A percentile compares a stretch with the other conserved stretches of the same genome.
These are phyloP conservation scores for Trichoderma asperellum DNA, from an alignment of 2,329 filamentous ascomycete species.

Conservation along the genomic window DNA sequence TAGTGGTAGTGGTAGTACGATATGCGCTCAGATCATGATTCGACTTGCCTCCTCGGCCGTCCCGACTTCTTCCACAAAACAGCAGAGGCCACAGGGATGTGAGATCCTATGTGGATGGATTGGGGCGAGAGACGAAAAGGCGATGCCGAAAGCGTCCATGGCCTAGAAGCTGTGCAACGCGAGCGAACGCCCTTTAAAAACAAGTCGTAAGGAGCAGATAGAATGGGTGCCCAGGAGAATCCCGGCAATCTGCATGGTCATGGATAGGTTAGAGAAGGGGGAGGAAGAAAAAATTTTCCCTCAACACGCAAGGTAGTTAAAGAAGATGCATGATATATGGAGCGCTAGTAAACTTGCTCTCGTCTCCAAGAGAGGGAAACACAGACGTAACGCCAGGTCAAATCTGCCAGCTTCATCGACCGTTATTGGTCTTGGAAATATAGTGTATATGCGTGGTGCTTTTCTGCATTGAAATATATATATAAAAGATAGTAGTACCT, in stretches of 20 bases:
- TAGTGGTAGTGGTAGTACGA: not conserved
- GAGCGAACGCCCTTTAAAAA: constrained; percentile 6
- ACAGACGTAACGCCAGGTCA: not conserved
- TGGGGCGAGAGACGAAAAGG: not conserved
- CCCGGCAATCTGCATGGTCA: constrained; percentile 15
- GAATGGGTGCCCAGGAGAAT: constrained; percentile 1
- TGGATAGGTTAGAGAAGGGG: not conserved
- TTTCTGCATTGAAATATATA: not conserved
- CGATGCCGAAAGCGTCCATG: constrained; percentile 18
- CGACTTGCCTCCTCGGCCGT: constrained; percentile 17
- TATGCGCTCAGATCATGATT: constrained; percentile 9
- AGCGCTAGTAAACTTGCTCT: not conserved
- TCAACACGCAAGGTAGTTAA: not conserved
- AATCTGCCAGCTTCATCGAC: not conserved
- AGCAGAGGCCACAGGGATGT: constrained; percentile 6
- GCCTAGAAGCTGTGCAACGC: constrained; percentile 16
- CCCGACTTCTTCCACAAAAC: constrained; percentile 11
- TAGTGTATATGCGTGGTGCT: not conserved
- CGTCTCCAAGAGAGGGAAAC: not conserved
- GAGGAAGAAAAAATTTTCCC: not conserved
- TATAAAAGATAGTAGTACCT: not conserved
- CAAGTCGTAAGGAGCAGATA: constrained; percentile 11
- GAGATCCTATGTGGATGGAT: not conserved
- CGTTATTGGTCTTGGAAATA: not conserved
- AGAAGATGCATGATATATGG: not conserved